A percentile compares a stretch with the other conserved stretches of the same genome.
Conservation (phyloP, 306 rosid genomes). For the Fragaria iinumae region DNA sequence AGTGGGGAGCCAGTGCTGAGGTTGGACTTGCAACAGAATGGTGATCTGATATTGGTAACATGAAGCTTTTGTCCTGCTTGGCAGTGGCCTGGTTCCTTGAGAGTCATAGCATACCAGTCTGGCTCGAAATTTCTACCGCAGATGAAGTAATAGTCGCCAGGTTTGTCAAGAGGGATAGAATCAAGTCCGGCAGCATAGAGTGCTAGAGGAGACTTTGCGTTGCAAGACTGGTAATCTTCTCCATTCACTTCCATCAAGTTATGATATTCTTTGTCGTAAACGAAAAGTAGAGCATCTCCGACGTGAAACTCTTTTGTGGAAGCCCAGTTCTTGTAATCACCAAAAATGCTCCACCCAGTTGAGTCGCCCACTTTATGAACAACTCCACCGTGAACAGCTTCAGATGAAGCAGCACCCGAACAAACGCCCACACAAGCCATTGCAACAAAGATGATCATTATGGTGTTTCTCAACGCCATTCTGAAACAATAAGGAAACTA, state of each 20-base stretch:
- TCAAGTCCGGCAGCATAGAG: neutral
- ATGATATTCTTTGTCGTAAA: neutral
- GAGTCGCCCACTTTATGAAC: neutral
- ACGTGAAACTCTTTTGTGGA: neutral
- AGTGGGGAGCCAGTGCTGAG: neutral
- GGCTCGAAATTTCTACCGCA: neutral
- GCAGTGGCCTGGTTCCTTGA: neutral
- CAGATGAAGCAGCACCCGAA: neutral
- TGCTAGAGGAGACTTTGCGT: neutral
- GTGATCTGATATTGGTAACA: neutral
- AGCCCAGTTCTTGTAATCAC: neutral
- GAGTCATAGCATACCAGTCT: neutral
- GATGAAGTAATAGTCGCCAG: neutral
- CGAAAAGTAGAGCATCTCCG: neutral
- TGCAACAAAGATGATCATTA: neutral
- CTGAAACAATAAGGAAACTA: neutral
- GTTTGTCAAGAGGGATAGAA: constrained; percentile 1
- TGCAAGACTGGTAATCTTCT: constrained; percentile 4
- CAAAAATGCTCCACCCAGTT: neutral
- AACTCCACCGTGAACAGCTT: neutral
- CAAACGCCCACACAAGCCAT: neutral
- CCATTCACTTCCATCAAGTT: neutral
- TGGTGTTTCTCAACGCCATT: neutral
- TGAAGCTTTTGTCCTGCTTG: neutral
- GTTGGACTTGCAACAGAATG: neutral